Evolutionary conservation across 352 stramenopile genomes (phyloP), one percentile per base, ranked within the genome.

Genomic region (Phytopythium chamaehyphon): DNA sequence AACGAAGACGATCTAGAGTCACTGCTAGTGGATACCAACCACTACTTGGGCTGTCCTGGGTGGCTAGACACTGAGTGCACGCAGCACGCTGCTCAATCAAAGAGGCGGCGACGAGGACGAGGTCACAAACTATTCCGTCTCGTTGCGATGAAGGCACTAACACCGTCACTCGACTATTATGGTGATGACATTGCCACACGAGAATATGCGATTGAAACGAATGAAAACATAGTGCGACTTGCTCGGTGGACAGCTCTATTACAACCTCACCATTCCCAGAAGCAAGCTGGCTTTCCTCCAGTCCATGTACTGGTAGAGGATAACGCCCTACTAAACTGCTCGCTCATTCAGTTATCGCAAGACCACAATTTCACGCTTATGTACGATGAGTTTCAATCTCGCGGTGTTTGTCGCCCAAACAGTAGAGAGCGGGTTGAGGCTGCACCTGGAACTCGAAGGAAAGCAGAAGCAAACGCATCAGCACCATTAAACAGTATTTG

Each of bases 201-300:
- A 9, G 78, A 86, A 61, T 84, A 74, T 56, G 57, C 73, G 2
- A 47, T 72, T 11, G 78, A 89, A 66, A 84, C 73, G 16, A 89
- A 89, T 47, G 66, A 78, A 36, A 60, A 48, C 12, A 57, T 82
- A 11, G 38, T 86, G 52, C 69, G 66, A 2, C 66, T 89, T 12
- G 78, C 78, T 15, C 62, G 65, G 23, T 89, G 78, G 78, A 55
- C 57, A 16, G 75, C 86, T 50, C 48, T 61, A 2, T 51, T 51
- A 0, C 35, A 58, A 18, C 22, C 24, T 14, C 19, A 6, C 14
- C 14, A 49, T 16, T 14, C 37, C 4, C 24, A 36, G 8, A 33
- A 44, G 28, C 35, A 39, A 31, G 5, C 46, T 10, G 9, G 39
- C 2, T 18, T 31, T 19, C 48, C 18, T 31, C 5, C n/a, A 26